Evolutionary conservation across 345 rosid genomes (phyloP).

Genomic region (Barbarea vulgaris): DNA sequence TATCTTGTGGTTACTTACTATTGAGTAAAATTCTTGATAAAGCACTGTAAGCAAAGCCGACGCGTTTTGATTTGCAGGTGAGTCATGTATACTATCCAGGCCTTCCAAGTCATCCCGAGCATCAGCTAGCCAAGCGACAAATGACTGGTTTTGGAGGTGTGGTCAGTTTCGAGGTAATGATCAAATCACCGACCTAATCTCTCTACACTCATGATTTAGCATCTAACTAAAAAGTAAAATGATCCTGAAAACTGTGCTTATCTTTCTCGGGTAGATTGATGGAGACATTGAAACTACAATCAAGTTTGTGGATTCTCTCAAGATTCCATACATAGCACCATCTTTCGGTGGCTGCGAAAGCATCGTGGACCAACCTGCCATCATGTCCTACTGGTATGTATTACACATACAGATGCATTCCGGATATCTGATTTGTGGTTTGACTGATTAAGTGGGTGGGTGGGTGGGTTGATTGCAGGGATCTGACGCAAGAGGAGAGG

Average conservation of each 20-base stretch:
- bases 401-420: not conserved
- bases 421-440: not conserved
- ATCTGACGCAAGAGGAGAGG: slow-evolving; percentile 75
- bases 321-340: slow-evolving; percentile 97
- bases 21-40: not conserved
- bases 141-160: slow-evolving; percentile 99
- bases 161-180: slow-evolving; percentile 94
- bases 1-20: not conserved
- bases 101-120: slow-evolving; percentile 90
- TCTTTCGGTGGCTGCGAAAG: slow-evolving; percentile 98
- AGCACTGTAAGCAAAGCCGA: not conserved
- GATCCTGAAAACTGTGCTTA: slow-evolving; percentile 18
- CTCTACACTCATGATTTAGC: not conserved
- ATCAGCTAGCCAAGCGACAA: slow-evolving; percentile 84
- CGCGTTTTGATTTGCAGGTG: slow-evolving; percentile 52
- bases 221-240: not conserved
- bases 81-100: slow-evolving; percentile 90
- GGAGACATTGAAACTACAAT: slow-evolving; percentile 75
- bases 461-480: slow-evolving; percentile 52
- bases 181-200: not conserved
- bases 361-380: slow-evolving; percentile 98
- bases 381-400: slow-evolving; percentile 95
- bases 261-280: slow-evolving; percentile 53
- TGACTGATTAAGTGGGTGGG: not conserved
- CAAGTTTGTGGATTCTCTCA: slow-evolving; percentile 81